Percentiles rank a stretch among this genome's conserved stretches.
phyloP scores from a whole-genome alignment of 495 filamentous ascomycete genomes.

The Podospora fimiseda region DNA sequence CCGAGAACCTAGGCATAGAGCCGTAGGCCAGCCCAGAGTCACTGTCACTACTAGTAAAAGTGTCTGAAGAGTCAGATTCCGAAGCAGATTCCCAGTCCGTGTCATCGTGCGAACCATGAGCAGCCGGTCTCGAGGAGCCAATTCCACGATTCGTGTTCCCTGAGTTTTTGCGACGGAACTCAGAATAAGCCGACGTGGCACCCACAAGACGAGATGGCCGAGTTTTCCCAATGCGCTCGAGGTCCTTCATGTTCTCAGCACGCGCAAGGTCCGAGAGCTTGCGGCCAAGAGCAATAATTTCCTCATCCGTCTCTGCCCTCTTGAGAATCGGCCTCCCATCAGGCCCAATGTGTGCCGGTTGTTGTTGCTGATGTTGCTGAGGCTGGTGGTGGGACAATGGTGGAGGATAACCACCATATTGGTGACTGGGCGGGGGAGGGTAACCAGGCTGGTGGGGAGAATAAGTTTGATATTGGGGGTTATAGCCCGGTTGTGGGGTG shows the following conservation, averaged over 20 bases:
- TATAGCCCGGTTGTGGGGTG: constrained; percentile 7
- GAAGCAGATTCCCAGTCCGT: constrained; percentile 43
- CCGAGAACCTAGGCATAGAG: constrained; percentile 27
- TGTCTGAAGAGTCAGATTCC: constrained; percentile 36
- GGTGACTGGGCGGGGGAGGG: not conserved
- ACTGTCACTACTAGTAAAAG: constrained; percentile 31
- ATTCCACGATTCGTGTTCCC: constrained; percentile 25
- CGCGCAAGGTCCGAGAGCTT: constrained; percentile 40
- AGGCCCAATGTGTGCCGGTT: constrained; percentile 17
- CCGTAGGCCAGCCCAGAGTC: constrained; percentile 45
- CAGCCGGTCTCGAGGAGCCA: constrained; percentile 29
- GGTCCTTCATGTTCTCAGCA: constrained; percentile 37
- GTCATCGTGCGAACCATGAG: constrained; percentile 22
- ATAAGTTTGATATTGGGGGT: not conserved
- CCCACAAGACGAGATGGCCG: constrained; percentile 33
- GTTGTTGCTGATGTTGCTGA: constrained; percentile 10
- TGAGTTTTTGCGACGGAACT: constrained; percentile 32
- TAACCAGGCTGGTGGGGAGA: constrained; percentile 1
- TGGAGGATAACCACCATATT: not conserved
- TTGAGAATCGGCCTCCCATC: constrained; percentile 25
- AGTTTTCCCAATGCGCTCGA: constrained; percentile 31
- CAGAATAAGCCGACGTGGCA: constrained; percentile 31
- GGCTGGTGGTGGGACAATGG: constrained; percentile 2
- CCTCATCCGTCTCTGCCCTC: constrained; percentile 41
- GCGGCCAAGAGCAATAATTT: constrained; percentile 43